Conservation (phyloP, 2,329 filamentous ascomycete genomes). For the Hymenoscyphus linearis region DNA sequence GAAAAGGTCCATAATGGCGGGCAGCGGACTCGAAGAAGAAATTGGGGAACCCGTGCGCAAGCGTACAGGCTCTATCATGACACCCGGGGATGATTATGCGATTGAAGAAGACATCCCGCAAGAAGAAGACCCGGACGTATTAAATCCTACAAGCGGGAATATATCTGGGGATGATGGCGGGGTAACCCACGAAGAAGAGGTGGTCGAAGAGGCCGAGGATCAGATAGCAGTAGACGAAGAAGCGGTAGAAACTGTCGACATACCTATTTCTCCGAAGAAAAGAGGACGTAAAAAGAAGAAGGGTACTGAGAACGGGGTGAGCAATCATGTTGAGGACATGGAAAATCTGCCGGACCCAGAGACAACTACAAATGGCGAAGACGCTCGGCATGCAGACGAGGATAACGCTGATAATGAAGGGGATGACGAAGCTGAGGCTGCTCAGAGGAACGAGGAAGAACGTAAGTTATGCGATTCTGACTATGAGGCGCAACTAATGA, state of each 20-base stretch:
- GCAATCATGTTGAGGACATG: constrained; percentile 20
- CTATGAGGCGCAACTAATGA: constrained; percentile 28
- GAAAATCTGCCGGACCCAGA: constrained; percentile 19
- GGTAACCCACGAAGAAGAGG: constrained; percentile 43
- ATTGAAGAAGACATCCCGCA: constrained; percentile 39
- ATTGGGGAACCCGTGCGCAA: constrained; percentile 40
- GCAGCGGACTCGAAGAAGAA: constrained; percentile 31
- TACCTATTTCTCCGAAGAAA: constrained; percentile 30
- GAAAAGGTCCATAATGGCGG: constrained; percentile 33
- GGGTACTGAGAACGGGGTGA: constrained; percentile 22
- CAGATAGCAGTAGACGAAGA: constrained; percentile 39
- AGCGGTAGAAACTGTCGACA: constrained; percentile 23
- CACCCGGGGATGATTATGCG: constrained; percentile 40
- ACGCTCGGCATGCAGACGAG: constrained; percentile 41
- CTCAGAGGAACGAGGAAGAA: constrained; percentile 60
- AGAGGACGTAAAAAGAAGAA: constrained; percentile 34
- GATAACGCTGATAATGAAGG: constrained; percentile 49
- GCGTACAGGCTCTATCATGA: constrained; percentile 45
- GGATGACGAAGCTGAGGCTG: constrained; percentile 55
- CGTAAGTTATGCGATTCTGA: constrained; percentile 38
- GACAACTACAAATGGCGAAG: constrained; percentile 23
- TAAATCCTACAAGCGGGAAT: constrained; percentile 30
- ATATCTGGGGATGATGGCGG: constrained; percentile 33
- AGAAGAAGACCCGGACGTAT: constrained; percentile 39
- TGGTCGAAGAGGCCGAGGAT: constrained; percentile 36